Conservation (phyloP, 2,329 filamentous ascomycete species). For the Phialocephala subalpina region DNA sequence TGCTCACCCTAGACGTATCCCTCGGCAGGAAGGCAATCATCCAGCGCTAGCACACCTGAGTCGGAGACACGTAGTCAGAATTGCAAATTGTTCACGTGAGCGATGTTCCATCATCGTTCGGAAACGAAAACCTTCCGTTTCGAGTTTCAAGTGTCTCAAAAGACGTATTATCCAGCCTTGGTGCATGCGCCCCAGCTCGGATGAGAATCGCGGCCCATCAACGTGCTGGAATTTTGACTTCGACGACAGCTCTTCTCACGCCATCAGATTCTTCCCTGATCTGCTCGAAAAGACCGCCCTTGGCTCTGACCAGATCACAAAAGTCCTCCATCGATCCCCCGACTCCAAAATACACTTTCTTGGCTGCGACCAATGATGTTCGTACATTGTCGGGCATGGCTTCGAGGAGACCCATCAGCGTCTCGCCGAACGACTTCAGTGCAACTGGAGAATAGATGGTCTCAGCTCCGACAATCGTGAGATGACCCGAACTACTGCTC, state of each 20-base stretch:
- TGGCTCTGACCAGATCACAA: conserved; percentile 57
- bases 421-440: conserved; percentile 72
- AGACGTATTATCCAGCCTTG: too few relatives aligned
- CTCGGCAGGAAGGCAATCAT: background rate
- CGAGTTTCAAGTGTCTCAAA: too few relatives aligned
- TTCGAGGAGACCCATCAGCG: conserved; percentile 66
- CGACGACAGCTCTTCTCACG: conserved; percentile 67
- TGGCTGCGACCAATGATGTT: conserved; percentile 73
- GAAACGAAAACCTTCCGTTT: too few relatives aligned
- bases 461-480: conserved; percentile 75
- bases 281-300: conserved; percentile 57
- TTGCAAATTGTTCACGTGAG: background rate
- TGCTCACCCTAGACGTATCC: too few relatives aligned
- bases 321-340: conserved; percentile 85
- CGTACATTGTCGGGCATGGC: conserved; percentile 47
- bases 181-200: too few relatives aligned
- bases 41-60: background rate
- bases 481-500: conserved; percentile 40
- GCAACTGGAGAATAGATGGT: conserved; percentile 85
- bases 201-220: background rate
- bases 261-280: conserved; percentile 67
- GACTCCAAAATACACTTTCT: conserved; percentile 85
- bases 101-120: too few relatives aligned
- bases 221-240: conserved; percentile 35
- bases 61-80: background rate